Conservation (phyloP, 2,329 filamentous ascomycete species). For the Plenodomus lindquistii region DNA sequence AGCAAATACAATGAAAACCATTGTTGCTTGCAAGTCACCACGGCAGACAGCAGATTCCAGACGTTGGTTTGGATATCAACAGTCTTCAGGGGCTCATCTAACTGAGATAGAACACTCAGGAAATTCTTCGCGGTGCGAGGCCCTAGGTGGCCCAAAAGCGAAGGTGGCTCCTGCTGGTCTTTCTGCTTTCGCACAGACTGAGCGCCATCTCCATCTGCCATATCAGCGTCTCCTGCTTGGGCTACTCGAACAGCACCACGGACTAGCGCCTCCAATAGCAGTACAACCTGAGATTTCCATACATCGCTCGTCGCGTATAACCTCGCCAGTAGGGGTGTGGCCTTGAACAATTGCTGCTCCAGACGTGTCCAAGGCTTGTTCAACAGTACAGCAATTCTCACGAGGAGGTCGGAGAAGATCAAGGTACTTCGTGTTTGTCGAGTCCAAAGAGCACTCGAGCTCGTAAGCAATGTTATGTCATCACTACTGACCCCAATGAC, state of each 20-base stretch:
- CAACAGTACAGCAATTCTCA: conserved; percentile 70
- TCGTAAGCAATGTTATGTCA: conserved; percentile 52
- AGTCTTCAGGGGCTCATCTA: conserved; percentile 76
- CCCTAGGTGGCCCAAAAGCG: conserved; percentile 87
- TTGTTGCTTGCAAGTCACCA: conserved; percentile 88
- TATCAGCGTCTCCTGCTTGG: conserved; percentile 31
- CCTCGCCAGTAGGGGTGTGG: conserved; percentile 74
- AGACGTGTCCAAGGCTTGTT: conserved; percentile 67
- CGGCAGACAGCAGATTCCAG: conserved; percentile 84
- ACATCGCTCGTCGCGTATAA: conserved; percentile 71
- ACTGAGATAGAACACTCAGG: conserved; percentile 72
- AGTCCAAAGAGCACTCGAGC: conserved; percentile 50
- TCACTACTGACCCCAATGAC: conserved; percentile 53
- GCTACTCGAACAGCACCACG: conserved; percentile 65
- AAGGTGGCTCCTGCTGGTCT: conserved; percentile 70
- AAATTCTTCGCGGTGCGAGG: conserved; percentile 83
- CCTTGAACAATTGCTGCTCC: conserved; percentile 80
- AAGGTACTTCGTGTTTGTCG: conserved; percentile 68
- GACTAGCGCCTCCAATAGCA: conserved; percentile 74
- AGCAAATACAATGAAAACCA: conserved; percentile 95
- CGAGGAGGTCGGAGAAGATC: conserved; percentile 67
- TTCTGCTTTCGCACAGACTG: conserved; percentile 1
- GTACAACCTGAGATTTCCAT: conserved; percentile 68
- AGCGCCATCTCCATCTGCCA: conserved; percentile 9
- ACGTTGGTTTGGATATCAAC: conserved; percentile 67